phyloP scores from a whole-genome alignment of 495 filamentous ascomycete genomes.

The Lepidopterella palustris region DNA sequence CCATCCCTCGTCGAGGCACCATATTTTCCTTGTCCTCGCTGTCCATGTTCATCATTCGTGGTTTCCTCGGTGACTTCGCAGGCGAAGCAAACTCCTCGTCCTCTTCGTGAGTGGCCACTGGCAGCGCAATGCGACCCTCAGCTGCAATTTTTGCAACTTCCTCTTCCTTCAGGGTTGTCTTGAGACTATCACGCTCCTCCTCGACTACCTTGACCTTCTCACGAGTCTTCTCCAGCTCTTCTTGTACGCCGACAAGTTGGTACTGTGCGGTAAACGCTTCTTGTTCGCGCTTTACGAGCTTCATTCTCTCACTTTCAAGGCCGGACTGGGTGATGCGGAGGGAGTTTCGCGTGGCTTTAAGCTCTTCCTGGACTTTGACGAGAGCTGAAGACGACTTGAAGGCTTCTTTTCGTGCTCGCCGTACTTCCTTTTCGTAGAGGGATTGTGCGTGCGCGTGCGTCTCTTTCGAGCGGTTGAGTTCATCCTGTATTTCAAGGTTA shows the following conservation, averaged over 20 bases:
- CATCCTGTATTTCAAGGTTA: constrained; percentile 50
- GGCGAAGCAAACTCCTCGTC: constrained; percentile 35
- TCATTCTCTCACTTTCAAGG: constrained; percentile 44
- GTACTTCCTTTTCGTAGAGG: constrained; percentile 79
- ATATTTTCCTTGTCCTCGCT: constrained; percentile 41
- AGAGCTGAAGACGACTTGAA: constrained; percentile 72
- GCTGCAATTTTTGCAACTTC: constrained; percentile 56
- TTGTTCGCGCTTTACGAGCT: constrained; percentile 53
- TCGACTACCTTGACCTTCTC: constrained; percentile 42
- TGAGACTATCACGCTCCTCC: constrained; percentile 62
- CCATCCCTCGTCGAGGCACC: constrained; percentile 22
- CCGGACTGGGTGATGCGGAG: constrained; percentile 49
- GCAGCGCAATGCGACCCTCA: constrained; percentile 56
- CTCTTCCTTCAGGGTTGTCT: constrained; percentile 54
- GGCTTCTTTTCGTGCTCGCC: constrained; percentile 73
- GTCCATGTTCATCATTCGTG: constrained; percentile 10
- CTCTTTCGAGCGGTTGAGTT: constrained; percentile 67
- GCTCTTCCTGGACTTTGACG: constrained; percentile 76
- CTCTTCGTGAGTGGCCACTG: constrained; percentile 36
- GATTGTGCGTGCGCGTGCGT: constrained; percentile 63
- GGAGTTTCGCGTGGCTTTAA: constrained; percentile 58
- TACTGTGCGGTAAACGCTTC: constrained; percentile 72
- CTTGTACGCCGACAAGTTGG: constrained; percentile 62
- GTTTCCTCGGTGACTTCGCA: constrained; percentile 32
- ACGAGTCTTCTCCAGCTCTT: constrained; percentile 42